phyloP scores from a whole-genome alignment of 306 rosid species.

The Casuarina cunninghamiana region DNA sequence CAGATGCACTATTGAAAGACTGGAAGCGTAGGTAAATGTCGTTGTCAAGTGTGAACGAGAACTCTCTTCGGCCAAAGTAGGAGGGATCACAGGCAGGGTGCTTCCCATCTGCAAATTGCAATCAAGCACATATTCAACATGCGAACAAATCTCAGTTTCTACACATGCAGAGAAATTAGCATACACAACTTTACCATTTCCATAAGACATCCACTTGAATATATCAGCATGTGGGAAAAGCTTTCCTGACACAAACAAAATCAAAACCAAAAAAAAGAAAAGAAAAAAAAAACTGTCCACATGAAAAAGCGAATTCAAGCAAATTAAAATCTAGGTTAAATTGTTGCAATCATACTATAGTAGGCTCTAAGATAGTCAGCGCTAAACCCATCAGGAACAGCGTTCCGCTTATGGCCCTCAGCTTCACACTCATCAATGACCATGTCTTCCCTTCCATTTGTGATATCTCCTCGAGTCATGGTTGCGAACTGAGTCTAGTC shows the following conservation, averaged over 20 bases:
- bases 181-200: constrained; percentile 57
- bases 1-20: constrained; percentile 57
- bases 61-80: constrained; percentile 76
- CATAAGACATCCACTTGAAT: constrained; percentile 78
- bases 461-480: constrained; percentile 41
- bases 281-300: neutral
- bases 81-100: constrained; percentile 84
- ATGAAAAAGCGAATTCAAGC: neutral
- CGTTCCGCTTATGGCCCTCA: constrained; percentile 25
- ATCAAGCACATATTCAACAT: constrained; percentile 1
- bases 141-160: neutral
- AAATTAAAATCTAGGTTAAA: neutral
- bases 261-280: neutral
- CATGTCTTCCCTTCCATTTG: constrained; percentile 42
- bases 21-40: constrained; percentile 74
- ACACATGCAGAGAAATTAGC: neutral
- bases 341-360: constrained; percentile 43
- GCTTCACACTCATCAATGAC: constrained; percentile 36
- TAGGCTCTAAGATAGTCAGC: constrained; percentile 55
- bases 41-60: constrained; percentile 72
- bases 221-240: constrained; percentile 76
- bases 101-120: constrained; percentile 70
- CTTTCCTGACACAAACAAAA: constrained; percentile 54
- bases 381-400: constrained; percentile 40
- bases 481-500: neutral